phyloP scores from a whole-genome alignment of 805 yeast species.

The Kazachstania kunashirensis region DNA sequence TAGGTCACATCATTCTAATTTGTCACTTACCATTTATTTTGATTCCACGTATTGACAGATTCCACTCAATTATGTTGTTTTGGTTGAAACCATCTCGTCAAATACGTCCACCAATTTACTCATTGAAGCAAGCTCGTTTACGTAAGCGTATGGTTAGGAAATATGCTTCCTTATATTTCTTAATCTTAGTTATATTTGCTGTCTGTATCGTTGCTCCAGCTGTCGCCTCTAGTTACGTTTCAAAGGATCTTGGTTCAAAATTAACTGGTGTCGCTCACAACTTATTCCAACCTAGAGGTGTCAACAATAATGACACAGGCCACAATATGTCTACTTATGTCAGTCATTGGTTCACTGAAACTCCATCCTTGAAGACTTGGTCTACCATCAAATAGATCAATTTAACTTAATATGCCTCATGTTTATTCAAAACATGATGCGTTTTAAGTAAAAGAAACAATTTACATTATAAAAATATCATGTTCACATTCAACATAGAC shows the following conservation, averaged over 20 bases:
- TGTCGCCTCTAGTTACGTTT: constrained; percentile 55
- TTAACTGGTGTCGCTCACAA: constrained; percentile 44
- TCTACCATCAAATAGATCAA: constrained; percentile 36
- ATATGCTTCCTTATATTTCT: constrained; percentile 74
- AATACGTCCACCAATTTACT: constrained; percentile 95
- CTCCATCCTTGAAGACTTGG: constrained; percentile 46
- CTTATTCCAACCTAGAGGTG: constrained; percentile 82
- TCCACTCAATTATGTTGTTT: constrained; percentile 97
- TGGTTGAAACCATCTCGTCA: constrained; percentile 97
- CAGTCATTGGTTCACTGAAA: constrained; percentile 36
- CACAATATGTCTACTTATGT: constrained; percentile 26
- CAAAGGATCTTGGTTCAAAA: constrained; percentile 21
- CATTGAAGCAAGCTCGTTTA: constrained; percentile 89
- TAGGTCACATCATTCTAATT: constrained; percentile 85
- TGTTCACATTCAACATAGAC: no score
- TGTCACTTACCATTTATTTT: constrained; percentile 78
- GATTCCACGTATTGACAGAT: constrained; percentile 84
- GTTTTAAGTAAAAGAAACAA: no score
- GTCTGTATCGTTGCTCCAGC: constrained; percentile 87
- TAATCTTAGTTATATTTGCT: constrained; percentile 58
- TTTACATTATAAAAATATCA: no score
- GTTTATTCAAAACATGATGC: no score
- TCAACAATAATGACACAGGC: constrained; percentile 78
- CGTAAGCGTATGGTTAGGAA: constrained; percentile 96
- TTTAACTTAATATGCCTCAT: no score